Evolutionary conservation across 208 protist species (phyloP).

Genomic region (Angomonas ambiguus): DNA sequence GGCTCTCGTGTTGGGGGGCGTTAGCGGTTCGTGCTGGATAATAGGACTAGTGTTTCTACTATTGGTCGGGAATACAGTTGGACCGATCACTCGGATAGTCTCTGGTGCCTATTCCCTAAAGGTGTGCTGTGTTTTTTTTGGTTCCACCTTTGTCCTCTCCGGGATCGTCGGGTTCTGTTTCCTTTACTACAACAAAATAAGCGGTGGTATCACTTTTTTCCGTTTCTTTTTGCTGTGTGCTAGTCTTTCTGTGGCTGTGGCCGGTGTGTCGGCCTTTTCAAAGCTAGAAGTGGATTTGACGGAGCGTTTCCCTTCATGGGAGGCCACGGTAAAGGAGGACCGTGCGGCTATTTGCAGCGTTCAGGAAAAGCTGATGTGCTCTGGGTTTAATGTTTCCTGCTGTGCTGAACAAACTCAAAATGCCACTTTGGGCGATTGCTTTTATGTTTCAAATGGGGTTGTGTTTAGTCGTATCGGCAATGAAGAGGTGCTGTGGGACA

Average conservation of each 20-base stretch:
- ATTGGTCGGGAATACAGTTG: neutral
- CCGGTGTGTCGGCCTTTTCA: neutral
- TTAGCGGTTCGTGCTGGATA: neutral
- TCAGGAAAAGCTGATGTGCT: slow-evolving; percentile 33
- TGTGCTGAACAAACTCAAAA: slow-evolving; percentile 13
- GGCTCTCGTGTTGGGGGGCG: neutral
- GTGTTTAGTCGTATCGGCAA: neutral
- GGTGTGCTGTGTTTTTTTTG: neutral
- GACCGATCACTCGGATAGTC: neutral
- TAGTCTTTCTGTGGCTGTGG: neutral
- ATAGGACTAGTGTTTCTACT: neutral
- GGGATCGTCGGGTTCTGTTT: neutral
- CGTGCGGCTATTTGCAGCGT: slow-evolving; percentile 30
- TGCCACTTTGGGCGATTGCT: neutral
- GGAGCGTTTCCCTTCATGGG: neutral
- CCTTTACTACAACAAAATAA: neutral
- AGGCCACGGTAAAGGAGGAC: neutral
- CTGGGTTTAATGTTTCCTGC: slow-evolving; percentile 34
- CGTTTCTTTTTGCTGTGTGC: neutral
- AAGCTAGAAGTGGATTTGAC: neutral
- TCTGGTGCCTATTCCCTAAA: neutral
- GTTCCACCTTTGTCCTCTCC: neutral
- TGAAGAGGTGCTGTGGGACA: neutral
- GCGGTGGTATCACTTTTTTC: neutral
- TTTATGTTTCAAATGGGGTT: neutral